Conservation (phyloP, 345 rosid species). For the Boechera stricta region DNA sequence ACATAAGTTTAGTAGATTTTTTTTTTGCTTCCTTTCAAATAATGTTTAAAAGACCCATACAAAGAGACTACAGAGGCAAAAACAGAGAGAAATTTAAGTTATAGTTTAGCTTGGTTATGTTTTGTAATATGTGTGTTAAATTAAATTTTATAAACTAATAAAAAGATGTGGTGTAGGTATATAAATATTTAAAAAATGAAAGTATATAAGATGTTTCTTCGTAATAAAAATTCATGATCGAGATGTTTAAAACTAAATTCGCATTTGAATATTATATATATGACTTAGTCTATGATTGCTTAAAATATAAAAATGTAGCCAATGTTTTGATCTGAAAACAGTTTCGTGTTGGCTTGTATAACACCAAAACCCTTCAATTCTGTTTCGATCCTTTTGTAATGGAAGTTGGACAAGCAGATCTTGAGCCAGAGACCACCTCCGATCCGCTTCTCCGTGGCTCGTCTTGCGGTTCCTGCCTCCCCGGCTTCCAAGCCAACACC, state of each 20-base stretch:
- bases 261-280: neutral
- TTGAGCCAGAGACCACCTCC: constrained; percentile 35
- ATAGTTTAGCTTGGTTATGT: neutral
- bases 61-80: neutral
- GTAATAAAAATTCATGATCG: neutral
- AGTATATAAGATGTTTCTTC: neutral
- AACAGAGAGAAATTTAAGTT: neutral
- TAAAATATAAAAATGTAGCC: neutral
- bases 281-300: constrained; percentile 13
- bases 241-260: neutral
- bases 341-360: constrained; percentile 14
- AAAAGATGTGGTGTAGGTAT: neutral
- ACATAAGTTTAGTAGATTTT: neutral
- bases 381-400: constrained; percentile 27
- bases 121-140: neutral
- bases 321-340: constrained; percentile 12
- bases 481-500: neutral
- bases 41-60: neutral
- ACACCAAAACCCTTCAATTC: constrained; percentile 14
- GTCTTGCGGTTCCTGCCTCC: constrained; percentile 47
- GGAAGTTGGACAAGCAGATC: constrained; percentile 31
- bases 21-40: neutral
- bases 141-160: neutral
- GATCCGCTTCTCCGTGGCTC: constrained; percentile 32
- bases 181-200: neutral